phyloP scores from a whole-genome alignment of 441 rosid species.

The Syzygium syzygioides region DNA sequence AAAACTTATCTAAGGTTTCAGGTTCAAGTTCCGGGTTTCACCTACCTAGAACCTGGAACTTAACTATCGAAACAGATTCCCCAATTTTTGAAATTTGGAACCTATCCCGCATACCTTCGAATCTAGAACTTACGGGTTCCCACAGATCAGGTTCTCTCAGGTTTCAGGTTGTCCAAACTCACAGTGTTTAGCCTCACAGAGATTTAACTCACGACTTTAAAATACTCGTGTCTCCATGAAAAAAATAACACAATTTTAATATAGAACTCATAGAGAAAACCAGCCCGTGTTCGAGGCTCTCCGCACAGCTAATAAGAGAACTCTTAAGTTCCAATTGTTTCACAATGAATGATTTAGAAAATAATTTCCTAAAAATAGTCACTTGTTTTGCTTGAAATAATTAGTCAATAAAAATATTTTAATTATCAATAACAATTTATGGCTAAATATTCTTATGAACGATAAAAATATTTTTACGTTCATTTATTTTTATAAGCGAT shows the following conservation, averaged over 20 bases:
- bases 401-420: neutral
- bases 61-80: rapidly evolving
- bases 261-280: neutral
- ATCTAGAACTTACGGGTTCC: too few species aligned
- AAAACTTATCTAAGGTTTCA: too few species aligned
- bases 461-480: neutral
- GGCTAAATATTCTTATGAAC: neutral
- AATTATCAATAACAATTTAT: neutral
- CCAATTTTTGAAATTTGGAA: too few species aligned
- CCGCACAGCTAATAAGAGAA: neutral
- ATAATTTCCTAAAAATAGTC: neutral
- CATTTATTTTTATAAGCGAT: neutral
- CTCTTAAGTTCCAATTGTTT: rapidly evolving
- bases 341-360: neutral
- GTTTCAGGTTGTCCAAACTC: neutral
- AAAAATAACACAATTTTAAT: neutral
- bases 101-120: too few species aligned
- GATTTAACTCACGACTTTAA: neutral
- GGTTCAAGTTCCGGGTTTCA: too few species aligned
- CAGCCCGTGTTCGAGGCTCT: neutral
- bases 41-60: too few species aligned
- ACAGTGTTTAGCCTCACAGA: neutral
- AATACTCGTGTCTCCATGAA: rapidly evolving
- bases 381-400: rapidly evolving
- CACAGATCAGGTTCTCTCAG: too few species aligned